phyloP scores from a whole-genome alignment of 2,329 filamentous ascomycete species.

The Ophiostoma australiae region DNA sequence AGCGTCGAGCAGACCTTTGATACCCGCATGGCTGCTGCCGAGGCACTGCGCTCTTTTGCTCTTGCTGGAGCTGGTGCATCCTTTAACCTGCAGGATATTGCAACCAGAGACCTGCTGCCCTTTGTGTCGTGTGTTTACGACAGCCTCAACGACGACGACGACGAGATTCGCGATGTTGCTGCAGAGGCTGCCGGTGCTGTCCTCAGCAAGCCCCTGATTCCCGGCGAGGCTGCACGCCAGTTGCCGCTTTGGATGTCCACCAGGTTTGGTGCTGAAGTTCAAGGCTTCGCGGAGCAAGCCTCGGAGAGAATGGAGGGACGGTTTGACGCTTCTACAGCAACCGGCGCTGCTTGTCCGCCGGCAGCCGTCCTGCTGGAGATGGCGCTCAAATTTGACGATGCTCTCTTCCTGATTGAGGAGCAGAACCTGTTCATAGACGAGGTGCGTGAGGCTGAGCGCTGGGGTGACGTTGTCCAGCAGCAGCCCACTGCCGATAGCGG shows the following conservation, averaged over 20 bases:
- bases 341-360: constrained; percentile 30
- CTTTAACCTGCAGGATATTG: constrained; percentile 4
- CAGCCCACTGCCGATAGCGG: constrained; percentile 23
- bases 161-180: constrained; percentile 70
- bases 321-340: constrained; percentile 5
- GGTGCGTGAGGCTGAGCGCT: constrained; percentile 65
- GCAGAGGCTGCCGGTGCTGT: constrained; percentile 47
- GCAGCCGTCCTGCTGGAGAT: constrained; percentile 40
- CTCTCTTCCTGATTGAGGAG: constrained; percentile 82
- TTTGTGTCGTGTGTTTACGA: constrained; percentile 66
- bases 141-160: constrained; percentile 81
- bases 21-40: constrained; percentile 55
- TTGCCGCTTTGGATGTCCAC: constrained; percentile 43
- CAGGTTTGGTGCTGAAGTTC: constrained; percentile 33
- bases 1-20: constrained; percentile 57
- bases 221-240: constrained; percentile 44
- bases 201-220: constrained; percentile 41
- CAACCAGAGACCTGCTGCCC: constrained; percentile 42
- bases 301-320: constrained; percentile 41
- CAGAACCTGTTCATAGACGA: constrained; percentile 93
- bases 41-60: constrained; percentile 52
- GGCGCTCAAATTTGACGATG: constrained; percentile 53
- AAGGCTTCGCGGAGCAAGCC: constrained; percentile 40
- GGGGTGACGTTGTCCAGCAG: constrained; percentile 50
- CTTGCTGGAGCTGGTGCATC: neutral